phyloP scores from a whole-genome alignment of 495 filamentous ascomycete species.

The Patellaria atrata region DNA sequence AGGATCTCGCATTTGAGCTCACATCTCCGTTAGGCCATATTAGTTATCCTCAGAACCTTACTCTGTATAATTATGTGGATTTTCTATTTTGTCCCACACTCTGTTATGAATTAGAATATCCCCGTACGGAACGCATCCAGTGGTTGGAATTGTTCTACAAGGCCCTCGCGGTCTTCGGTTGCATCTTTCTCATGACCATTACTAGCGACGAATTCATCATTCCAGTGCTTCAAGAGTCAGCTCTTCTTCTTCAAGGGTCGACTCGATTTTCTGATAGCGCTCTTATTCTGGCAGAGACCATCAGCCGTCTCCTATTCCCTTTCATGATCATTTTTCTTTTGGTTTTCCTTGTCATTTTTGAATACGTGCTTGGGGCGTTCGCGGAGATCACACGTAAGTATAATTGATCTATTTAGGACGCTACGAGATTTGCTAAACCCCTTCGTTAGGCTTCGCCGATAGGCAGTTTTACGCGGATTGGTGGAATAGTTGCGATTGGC shows the following conservation, averaged over 20 bases:
- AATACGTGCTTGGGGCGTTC: conserved; percentile 88
- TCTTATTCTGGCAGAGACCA: conserved; percentile 80
- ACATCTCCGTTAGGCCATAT: conserved; percentile 78
- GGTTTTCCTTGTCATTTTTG: conserved; percentile 35
- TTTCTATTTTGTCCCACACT: conserved; percentile 87
- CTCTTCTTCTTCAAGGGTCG: conserved; percentile 43
- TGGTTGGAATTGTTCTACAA: conserved; percentile 81
- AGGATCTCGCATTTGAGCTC: conserved; percentile 78
- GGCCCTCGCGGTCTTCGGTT: conserved; percentile 81
- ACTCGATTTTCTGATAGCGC: conserved; percentile 47
- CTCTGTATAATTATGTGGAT: conserved; percentile 66
- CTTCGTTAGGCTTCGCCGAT: conserved; percentile 57
- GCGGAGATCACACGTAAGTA: conserved; percentile 68
- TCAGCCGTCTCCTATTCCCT: conserved; percentile 84
- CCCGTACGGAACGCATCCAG: conserved; percentile 53
- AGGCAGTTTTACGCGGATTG: conserved; percentile 94
- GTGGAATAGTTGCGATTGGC: conserved; percentile 84
- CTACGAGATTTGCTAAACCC: conserved; percentile 6
- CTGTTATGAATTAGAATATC: conserved; percentile 96
- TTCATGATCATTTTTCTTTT: conserved; percentile 62
- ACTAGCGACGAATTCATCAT: conserved; percentile 92
- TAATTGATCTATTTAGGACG: conserved; percentile 1
- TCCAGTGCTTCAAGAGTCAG: conserved; percentile 71
- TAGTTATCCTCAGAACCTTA: conserved; percentile 84
- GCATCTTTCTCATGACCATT: conserved; percentile 86